Conservation (phyloP, 495 filamentous ascomycete species). For the Aeminium ludgeri region DNA sequence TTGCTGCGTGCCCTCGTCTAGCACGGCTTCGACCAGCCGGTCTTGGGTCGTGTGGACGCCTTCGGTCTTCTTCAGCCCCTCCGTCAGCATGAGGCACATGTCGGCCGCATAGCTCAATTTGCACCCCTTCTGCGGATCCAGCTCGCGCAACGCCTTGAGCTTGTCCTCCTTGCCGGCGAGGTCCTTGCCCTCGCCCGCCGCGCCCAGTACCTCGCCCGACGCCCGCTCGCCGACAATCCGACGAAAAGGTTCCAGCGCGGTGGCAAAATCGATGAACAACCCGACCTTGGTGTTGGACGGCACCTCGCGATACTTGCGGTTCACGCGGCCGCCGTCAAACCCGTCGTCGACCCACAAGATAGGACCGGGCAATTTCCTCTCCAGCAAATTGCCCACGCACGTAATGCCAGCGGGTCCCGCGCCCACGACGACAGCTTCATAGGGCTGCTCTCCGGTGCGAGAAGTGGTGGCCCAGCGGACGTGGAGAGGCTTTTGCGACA, state of each 20-base stretch:
- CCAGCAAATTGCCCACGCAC: constrained; percentile 14
- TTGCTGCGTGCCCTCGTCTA: constrained; percentile 3
- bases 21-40: background rate
- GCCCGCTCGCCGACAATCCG: constrained; percentile 5
- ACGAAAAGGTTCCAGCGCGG: constrained; percentile 11
- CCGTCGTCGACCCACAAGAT: constrained; percentile 15
- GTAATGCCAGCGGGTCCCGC: constrained; percentile 14
- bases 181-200: constrained; percentile 5
- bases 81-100: constrained; percentile 12
- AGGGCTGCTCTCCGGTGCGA: background rate
- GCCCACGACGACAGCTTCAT: constrained; percentile 14
- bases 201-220: background rate
- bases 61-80: constrained; percentile 7
- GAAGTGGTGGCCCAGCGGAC: background rate
- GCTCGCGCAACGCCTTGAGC: constrained; percentile 2
- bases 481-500: background rate
- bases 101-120: constrained; percentile 10
- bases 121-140: constrained; percentile 13
- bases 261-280: constrained; percentile 13
- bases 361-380: constrained; percentile 5
- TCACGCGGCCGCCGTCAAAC: constrained; percentile 13
- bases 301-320: constrained; percentile 13
- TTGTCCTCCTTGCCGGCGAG: constrained; percentile 7
- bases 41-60: constrained; percentile 4
- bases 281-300: constrained; percentile 14